phyloP scores from a whole-genome alignment of 2,329 filamentous ascomycete species.

The Zasmidium citrigriseum region DNA sequence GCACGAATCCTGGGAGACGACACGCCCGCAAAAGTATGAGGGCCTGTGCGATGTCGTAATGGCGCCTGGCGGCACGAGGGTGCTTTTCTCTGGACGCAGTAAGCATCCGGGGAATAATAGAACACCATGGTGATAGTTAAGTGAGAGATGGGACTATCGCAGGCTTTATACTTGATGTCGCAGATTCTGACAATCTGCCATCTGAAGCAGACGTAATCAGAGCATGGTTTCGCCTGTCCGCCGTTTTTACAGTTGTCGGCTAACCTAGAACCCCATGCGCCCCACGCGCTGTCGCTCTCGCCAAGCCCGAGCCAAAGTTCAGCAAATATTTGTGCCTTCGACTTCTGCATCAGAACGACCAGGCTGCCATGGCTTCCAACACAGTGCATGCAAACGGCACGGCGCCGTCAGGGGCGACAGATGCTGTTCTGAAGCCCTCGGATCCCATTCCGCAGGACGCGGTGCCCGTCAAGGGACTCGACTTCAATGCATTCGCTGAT shows the following conservation, averaged over 20 bases:
- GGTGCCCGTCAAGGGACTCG: slow-evolving; percentile 83
- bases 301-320: background rate
- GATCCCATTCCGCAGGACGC: slow-evolving; percentile 76
- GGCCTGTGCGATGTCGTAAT: slow-evolving; percentile 14
- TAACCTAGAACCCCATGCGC: background rate
- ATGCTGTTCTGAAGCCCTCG: slow-evolving; percentile 83
- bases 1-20: slow-evolving; percentile 1
- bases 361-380: slow-evolving; percentile 21
- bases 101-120: no score
- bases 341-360: background rate
- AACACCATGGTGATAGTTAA: no score
- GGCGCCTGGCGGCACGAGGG: slow-evolving; percentile 1
- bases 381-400: slow-evolving; percentile 33
- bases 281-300: background rate
- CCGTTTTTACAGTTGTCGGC: background rate
- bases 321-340: background rate
- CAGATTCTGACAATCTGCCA: background rate
- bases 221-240: background rate
- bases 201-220: no score
- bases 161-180: no score
- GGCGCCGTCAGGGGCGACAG: slow-evolving; percentile 55
- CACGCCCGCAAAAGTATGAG: background rate
- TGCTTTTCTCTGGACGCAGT: background rate
- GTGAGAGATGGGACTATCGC: no score
- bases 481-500: slow-evolving; percentile 80